Evolutionary conservation across 495 filamentous ascomycete species (phyloP).

Genomic region (Cercophora scortea): DNA sequence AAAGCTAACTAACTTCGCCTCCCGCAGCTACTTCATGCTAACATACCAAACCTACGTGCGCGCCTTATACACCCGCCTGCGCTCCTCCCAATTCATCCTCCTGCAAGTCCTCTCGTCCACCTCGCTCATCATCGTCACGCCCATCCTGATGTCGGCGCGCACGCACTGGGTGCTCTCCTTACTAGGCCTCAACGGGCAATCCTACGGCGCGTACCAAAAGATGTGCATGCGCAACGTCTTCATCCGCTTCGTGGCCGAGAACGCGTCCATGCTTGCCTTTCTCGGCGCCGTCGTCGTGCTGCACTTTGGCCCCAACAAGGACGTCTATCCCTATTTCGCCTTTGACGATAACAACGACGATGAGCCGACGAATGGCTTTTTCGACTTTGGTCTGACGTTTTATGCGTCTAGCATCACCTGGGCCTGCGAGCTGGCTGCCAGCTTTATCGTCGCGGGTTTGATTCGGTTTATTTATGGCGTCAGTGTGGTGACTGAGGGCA

Average conservation of each 20-base stretch:
- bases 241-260: slow-evolving; percentile 54
- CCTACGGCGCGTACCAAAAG: slow-evolving; percentile 52
- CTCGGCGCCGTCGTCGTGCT: slow-evolving; percentile 51
- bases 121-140: slow-evolving; percentile 50
- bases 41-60: slow-evolving; percentile 66
- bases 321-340: slow-evolving; percentile 52
- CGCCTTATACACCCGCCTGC: slow-evolving; percentile 55
- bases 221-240: slow-evolving; percentile 53
- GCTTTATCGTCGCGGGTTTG: slow-evolving; percentile 47
- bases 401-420: slow-evolving; percentile 52
- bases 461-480: slow-evolving; percentile 46
- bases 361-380: slow-evolving; percentile 33
- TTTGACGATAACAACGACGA: slow-evolving; percentile 33
- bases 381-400: slow-evolving; percentile 51
- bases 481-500: slow-evolving; percentile 51
- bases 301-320: slow-evolving; percentile 55
- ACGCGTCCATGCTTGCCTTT: slow-evolving; percentile 57
- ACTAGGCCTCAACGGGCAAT: slow-evolving; percentile 41
- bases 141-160: slow-evolving; percentile 49
- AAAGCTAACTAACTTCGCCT: slow-evolving; percentile 30
- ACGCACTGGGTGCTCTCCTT: slow-evolving; percentile 44
- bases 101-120: slow-evolving; percentile 51
- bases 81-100: slow-evolving; percentile 49
- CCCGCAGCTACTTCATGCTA: slow-evolving; percentile 55
- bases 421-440: slow-evolving; percentile 52